Evolutionary conservation across 352 stramenopile genomes (phyloP), one percentile per base, ranked within the genome.

Genomic region (Globisporangium irregulare): DNA sequence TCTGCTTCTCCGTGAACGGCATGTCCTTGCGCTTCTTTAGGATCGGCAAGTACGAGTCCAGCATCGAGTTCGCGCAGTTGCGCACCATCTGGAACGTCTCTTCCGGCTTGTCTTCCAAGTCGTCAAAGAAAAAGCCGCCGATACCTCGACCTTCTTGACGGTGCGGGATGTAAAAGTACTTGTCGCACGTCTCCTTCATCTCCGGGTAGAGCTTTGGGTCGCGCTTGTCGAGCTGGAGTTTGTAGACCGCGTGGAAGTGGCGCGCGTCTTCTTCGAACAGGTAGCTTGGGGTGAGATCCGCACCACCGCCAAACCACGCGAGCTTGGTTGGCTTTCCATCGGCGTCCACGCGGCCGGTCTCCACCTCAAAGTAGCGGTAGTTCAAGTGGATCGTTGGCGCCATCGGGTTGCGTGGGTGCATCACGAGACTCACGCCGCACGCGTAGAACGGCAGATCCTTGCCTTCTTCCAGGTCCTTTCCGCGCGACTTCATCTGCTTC

Each of bases 71-170:
- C 46, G 85, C 84, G 67, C 85, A 93, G 55, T 72, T 73, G 32
- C 87, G 84, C 50, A 92, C 79, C 77, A 86, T 93, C 76, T 92
- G 82, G 75, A 93, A 95, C 53, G 84, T 89, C 68, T 89, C 72
- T 57, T 99, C 95, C 0, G 90, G 89, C 57, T 92, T 94, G 73
- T 98, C 95, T 36, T 97, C 98, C 46, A 99, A 78, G 75, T 99
- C 97, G 76, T 99, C 97, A 68, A 98, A 99, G 84, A 99, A 99
- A 68, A 99, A 98, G 38, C 98, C 98, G 15, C 98, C 98, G 27
- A 99, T 77, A 38, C 98, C 98, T 50, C 98, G 88, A 27, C 90
- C 91, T 80, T 99, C 96, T 41, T 97, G 84, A 43, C 98, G 93
- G 77, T 99, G 97, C 62, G 88, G 86, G 69, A 99, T 99, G 69